Evolutionary conservation across 2,329 filamentous ascomycete species (phyloP), one percentile per base, ranked within the genome.

Genomic region (Zymoseptoria ardabiliae): DNA sequence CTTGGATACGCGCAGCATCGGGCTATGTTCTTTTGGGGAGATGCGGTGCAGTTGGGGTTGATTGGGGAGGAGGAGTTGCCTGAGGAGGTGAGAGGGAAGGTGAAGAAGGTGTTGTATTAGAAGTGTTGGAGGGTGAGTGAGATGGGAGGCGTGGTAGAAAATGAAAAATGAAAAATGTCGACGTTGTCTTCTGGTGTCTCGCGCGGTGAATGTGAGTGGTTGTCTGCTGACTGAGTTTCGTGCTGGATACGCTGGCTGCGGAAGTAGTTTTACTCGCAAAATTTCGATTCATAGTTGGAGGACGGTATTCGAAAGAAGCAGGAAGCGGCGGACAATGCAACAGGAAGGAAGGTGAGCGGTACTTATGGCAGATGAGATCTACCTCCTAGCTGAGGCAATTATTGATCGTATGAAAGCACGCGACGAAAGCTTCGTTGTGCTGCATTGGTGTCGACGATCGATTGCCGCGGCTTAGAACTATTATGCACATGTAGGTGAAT

Each of bases 11-110:
- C 94, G 7, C 90, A 96, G 75, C 90, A 97, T 65, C 82, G 94
- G 13, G 92, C 91, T 0, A 80, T 94, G 77, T 94, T 97, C 75
- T 94, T 99, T 76, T 95, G 93, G 89, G 92, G 91, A 1, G 94
- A 99, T 76, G 86, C 91, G 56, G 77, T 97, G 58, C 78, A 81
- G 58, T 75, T 96, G 74, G 91, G 91, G 0, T 75, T 99, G 48
- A 80, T 94, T 48, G 85, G 82, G 71, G 74, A 80, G 62, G 87
- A 92, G 66, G 91, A 97, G 22, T 75, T 99, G 65, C 91, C 91
- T 0, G 80, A 82, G 65, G 79, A 79, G n/a, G 69, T 96, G 69
- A 77, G 81, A 65, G 72, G 75, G 55, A 82, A 80, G 70, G 71
- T 95, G 61, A 95, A 93, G 79, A 76, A 82, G 62, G 82, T 94